phyloP scores from a whole-genome alignment of 1,139 yeast genomes.

The Lizanozyma gosingica region DNA sequence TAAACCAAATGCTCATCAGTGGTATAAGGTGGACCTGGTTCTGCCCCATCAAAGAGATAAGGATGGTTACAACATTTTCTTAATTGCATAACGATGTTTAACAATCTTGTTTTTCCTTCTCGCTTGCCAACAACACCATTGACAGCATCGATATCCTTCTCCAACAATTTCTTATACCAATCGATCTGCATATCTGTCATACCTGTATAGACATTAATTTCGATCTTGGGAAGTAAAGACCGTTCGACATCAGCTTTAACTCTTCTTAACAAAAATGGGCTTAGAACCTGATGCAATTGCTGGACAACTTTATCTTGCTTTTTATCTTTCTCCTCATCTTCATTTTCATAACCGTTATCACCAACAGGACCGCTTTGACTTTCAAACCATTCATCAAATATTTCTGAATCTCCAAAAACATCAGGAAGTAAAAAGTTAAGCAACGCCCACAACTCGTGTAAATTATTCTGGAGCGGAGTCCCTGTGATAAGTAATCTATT shows the following conservation, averaged over 20 bases:
- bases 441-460: constrained; percentile 94
- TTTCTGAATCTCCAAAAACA: constrained; percentile 84
- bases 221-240: constrained; percentile 83
- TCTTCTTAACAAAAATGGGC: constrained; percentile 83
- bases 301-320: constrained; percentile 75
- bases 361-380: constrained; percentile 27
- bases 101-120: constrained; percentile 81
- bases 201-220: constrained; percentile 81
- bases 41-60: constrained; percentile 94
- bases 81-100: constrained; percentile 93
- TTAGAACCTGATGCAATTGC: constrained; percentile 74
- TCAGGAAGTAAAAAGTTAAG: constrained; percentile 87
- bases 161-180: constrained; percentile 85
- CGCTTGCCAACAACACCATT: constrained; percentile 85
- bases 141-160: constrained; percentile 93
- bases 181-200: constrained; percentile 90
- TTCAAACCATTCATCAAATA: constrained; percentile 85
- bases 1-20: constrained; percentile 88
- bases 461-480: constrained; percentile 88
- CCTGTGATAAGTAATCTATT: constrained; percentile 88
- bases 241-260: constrained; percentile 91
- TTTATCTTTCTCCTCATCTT: constrained; percentile 28
- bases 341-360: constrained; percentile 19
- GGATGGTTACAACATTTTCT: constrained; percentile 98
- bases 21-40: constrained; percentile 97